Percentiles rank a stretch among this genome's conserved stretches.
phyloP scores from a whole-genome alignment of 1,139 yeast species.

The Yamadazyma buinensis region DNA sequence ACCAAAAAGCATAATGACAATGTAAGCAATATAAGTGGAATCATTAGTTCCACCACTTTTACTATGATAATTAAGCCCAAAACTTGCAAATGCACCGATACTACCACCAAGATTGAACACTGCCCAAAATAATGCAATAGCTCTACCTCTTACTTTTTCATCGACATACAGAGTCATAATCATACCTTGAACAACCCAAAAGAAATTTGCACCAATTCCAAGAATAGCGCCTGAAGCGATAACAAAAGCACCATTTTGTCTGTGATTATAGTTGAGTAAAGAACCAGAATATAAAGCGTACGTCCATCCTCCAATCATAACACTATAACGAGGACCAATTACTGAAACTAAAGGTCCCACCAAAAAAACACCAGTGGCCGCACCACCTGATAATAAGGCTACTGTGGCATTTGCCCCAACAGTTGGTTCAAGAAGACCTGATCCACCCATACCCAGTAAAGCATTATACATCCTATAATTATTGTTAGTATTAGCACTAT shows the following conservation, averaged over 20 bases:
- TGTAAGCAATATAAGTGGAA: slow-evolving; percentile 56
- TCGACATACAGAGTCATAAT: slow-evolving; percentile 56
- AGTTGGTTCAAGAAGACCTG: slow-evolving; percentile 30
- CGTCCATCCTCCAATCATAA: slow-evolving; percentile 54
- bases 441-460: slow-evolving; percentile 48
- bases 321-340: slow-evolving; percentile 46
- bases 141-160: slow-evolving; percentile 52
- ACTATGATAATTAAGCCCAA: slow-evolving; percentile 45
- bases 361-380: slow-evolving; percentile 51
- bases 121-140: slow-evolving; percentile 57
- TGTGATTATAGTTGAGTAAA: slow-evolving; percentile 46
- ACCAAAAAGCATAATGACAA: slow-evolving; percentile 52
- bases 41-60: slow-evolving; percentile 39
- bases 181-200: slow-evolving; percentile 64
- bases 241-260: slow-evolving; percentile 29
- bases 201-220: slow-evolving; percentile 53
- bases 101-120: slow-evolving; percentile 65
- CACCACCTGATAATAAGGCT: slow-evolving; percentile 55
- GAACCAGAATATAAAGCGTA: slow-evolving; percentile 54
- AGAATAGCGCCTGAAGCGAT: slow-evolving; percentile 57
- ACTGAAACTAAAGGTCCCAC: slow-evolving; percentile 57
- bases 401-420: slow-evolving; percentile 51
- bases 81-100: slow-evolving; percentile 53
- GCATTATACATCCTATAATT: slow-evolving; percentile 60
- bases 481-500: too few relatives aligned